phyloP scores from a whole-genome alignment of 139 green algal species.

The Eudorina sp. region DNA sequence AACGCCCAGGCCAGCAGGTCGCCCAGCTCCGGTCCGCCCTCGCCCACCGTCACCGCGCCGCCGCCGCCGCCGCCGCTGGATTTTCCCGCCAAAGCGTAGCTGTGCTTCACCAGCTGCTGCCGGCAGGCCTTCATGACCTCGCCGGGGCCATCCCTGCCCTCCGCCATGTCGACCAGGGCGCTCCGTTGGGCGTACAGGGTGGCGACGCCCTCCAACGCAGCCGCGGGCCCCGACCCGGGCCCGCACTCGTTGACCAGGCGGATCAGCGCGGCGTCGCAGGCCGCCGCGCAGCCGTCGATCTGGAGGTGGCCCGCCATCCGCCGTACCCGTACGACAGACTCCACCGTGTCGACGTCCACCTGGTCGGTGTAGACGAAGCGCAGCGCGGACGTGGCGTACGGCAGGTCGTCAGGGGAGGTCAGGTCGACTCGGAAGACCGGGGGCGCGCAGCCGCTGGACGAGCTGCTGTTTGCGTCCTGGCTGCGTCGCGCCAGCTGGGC shows the following conservation, averaged over 20 bases:
- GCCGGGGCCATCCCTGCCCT: too few species aligned
- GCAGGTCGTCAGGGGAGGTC: neutral
- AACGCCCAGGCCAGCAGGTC: constrained; percentile 26
- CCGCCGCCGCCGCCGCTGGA: neutral
- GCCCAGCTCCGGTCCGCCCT: neutral
- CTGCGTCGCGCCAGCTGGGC: neutral
- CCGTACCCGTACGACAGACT: neutral
- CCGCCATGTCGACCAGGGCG: neutral
- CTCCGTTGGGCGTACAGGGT: neutral
- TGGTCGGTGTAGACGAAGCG: constrained; percentile 8
- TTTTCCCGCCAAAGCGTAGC: too few species aligned
- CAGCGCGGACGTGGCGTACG: neutral
- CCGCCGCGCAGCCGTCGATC: neutral
- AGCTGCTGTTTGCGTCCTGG: neutral
- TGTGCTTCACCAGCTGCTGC: neutral
- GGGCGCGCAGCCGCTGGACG: too few species aligned
- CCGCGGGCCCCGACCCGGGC: too few species aligned
- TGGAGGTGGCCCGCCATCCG: neutral
- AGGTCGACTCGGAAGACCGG: neutral
- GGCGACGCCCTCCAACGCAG: neutral
- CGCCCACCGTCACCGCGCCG: neutral
- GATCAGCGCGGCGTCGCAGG: neutral
- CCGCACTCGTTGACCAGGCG: neutral
- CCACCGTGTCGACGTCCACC: neutral
- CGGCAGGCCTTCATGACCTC: neutral